A percentile compares a stretch with the other conserved stretches of the same genome.
Evolutionary conservation across 129 eudicot species (phyloP).

Genomic region (Flaveria ramosissima): DNA sequence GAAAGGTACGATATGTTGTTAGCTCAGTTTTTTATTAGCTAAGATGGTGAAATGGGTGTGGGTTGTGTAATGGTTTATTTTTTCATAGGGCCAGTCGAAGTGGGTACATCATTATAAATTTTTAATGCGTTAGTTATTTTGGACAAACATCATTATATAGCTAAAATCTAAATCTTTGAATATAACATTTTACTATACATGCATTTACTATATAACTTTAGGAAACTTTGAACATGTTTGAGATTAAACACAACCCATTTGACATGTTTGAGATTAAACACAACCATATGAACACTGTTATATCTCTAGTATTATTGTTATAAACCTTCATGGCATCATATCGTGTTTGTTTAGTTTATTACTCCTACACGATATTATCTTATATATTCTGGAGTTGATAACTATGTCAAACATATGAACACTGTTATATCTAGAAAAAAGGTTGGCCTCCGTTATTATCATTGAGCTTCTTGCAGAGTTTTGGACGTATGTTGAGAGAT

Average conservation of each 20-base stretch:
- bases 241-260: neutral
- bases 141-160: neutral
- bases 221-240: neutral
- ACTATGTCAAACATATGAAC: constrained; percentile 3
- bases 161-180: neutral
- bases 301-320: neutral
- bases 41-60: neutral
- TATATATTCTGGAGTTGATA: neutral
- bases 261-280: neutral
- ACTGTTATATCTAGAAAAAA: neutral
- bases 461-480: constrained; percentile 60
- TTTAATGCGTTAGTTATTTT: neutral
- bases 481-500: constrained; percentile 95
- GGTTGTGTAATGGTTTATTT: neutral
- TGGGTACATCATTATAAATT: neutral
- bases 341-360: neutral
- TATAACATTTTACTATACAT: neutral
- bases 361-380: neutral
- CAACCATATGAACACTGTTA: too few species aligned
- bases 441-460: constrained; percentile 14
- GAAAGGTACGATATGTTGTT: constrained; percentile 62
- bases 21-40: neutral
- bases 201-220: neutral
- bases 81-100: neutral
- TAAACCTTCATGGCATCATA: constrained; percentile 17